Conservation (phyloP, 345 rosid genomes). For the Ricinus communis region DNA sequence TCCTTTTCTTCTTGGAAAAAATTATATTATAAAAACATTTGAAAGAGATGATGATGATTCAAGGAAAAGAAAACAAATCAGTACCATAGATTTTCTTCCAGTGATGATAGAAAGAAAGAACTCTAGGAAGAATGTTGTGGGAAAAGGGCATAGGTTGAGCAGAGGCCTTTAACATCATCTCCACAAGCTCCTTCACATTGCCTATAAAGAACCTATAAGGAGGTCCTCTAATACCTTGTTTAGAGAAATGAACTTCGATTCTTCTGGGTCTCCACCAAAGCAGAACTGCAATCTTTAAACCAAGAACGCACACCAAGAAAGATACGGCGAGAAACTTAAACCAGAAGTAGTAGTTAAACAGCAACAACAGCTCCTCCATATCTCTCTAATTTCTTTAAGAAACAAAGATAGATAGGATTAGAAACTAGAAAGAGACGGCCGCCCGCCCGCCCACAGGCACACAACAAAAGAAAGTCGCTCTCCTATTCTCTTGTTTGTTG, state of each 20-base stretch:
- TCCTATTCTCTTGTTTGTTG: background rate
- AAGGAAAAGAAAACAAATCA: background rate
- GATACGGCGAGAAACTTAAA: conserved; percentile 46
- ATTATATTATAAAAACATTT: too few species aligned
- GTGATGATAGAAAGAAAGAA: conserved; percentile 89
- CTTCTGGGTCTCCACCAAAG: conserved; percentile 96
- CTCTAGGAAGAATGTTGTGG: conserved; percentile 97
- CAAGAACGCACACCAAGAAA: conserved; percentile 32
- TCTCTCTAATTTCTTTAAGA: background rate
- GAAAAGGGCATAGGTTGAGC: conserved; percentile 94
- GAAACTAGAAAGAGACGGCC: too few species aligned
- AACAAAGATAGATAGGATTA: too few species aligned
- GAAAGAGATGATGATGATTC: too few species aligned
- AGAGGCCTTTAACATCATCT: conserved; percentile 88
- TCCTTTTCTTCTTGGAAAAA: too few species aligned
- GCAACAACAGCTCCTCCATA: conserved; percentile 14
- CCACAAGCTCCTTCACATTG: conserved; percentile 85
- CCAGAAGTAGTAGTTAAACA: conserved; percentile 30
- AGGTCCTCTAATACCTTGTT: conserved; percentile 95
- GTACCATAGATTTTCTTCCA: conserved; percentile 96
- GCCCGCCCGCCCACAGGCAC: too few species aligned
- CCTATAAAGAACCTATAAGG: conserved; percentile 96
- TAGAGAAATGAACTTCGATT: conserved; percentile 87
- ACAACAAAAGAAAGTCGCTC: background rate
- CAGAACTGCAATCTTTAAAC: conserved; percentile 48